Evolutionary conservation across 1,139 yeast species (phyloP), one percentile per base, ranked within the genome.

Genomic region (Diutina sp.): DNA sequence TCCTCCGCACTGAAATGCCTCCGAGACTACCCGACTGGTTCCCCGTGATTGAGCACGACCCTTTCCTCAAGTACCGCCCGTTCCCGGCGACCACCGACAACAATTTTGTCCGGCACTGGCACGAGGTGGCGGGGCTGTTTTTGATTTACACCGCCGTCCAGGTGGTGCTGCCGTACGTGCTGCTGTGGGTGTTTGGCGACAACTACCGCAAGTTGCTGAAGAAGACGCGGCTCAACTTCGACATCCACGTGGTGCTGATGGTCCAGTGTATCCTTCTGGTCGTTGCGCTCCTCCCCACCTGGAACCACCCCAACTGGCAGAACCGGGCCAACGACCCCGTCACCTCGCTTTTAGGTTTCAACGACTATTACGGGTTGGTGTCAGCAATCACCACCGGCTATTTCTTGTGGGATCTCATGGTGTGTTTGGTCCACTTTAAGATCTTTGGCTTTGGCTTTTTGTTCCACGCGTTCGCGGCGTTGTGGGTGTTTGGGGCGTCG

Each of bases 231-330:
- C 68, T 85, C 63, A 91, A 93, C 68, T 89, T 89, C 65, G 95
- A 90, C 67, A 85, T 91, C 62, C 97, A 93, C 68, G 79, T 87
- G 25, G 97, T 90, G 3, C 89, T 98, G 2, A 87, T 87, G 82
- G 77, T 90, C 48, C 97, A 93, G 69, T 80, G 91, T 57, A 58
- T 84, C 3, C 61, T 85, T 51, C 84, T 90, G 55, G 65, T 86
- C 56, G 64, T 67, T 7, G 64, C 82, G 9, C 76, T 84, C 50
- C 64, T 79, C 51, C 93, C 93, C 0, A 72, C 84, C 67, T 83
- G 86, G 72, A 71, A 73, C 61, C 82, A 80, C 61, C 74, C 77
- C 2, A 68, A 70, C 55, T 71, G 74, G 58, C 66, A 68, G 21
- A 79, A 82, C 59, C 75, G 82, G 55, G 55, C 56, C 3, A 59